Evolutionary conservation across 2,329 filamentous ascomycete species (phyloP), one percentile per base, ranked within the genome.

Genomic region (Nannizziopsis barbatae): DNA sequence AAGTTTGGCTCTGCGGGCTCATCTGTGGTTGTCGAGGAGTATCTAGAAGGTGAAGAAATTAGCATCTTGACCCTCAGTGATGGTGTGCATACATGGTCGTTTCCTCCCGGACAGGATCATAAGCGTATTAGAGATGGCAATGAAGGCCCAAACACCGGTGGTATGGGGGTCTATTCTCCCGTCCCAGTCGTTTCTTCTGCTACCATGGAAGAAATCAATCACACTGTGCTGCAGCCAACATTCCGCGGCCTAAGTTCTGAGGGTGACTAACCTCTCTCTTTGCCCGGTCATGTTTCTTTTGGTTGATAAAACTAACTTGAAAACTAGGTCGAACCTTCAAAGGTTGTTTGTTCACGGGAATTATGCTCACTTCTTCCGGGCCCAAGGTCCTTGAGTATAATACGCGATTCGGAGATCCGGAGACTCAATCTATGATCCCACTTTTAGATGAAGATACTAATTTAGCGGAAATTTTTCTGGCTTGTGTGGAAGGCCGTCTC

Each of bases 111-210:
- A 1, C 92, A 96, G 66, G 92, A 96, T 65, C 92, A 98, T 74
- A 96, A 96, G 76, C 80, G 88, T 53, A 88, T 93, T 55, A 85
- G 84, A 45, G 90, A 96, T 60, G 86, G 85, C 47, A 89, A 96
- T 62, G 75, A 78, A 42, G 90, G 90, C 1, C 85, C 88, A 27
- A 96, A 95, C 70, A 96, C 90, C 1, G 90, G 90, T 50, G 90
- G 90, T 37, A 96, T 96, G 90, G 90, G 92, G 45, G 95, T 88
- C 63, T 96, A 96, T 66, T 88, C 89, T n/a, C 86, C 86, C 14
- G 93, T 89, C 1, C 84, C 79, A 54, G 81, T 89, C 58, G 81
- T 83, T 22, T 83, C 82, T 0, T 76, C 79, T 45, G 79, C 82
- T 52, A 73, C 94, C 12, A 75, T 92, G 15, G 81, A 81, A n/a